Evolutionary conservation across 805 yeast species (phyloP).

Genomic region (Candida ulmi): DNA sequence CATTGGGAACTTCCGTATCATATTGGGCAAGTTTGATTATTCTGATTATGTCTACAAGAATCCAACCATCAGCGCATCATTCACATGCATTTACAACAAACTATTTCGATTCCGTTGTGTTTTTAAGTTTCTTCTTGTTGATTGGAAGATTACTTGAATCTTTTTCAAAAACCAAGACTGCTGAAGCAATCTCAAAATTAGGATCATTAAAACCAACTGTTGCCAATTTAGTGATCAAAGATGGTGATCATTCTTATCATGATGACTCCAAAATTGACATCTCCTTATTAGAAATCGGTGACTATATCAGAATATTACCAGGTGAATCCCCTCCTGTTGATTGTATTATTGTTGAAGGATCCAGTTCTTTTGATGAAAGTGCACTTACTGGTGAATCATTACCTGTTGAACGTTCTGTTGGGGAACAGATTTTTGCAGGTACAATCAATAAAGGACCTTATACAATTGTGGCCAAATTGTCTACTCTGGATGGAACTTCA

Average conservation of each 20-base stretch:
- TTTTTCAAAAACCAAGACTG: conserved; percentile 60
- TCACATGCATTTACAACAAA: conserved; percentile 49
- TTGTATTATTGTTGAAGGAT: conserved; percentile 43
- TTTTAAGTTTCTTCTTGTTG: conserved; percentile 63
- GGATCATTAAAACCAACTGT: conserved; percentile 43
- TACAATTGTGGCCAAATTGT: conserved; percentile 48
- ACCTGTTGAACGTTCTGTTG: conserved; percentile 51
- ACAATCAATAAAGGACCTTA: conserved; percentile 59
- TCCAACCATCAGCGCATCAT: conserved; percentile 5
- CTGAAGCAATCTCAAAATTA: conserved; percentile 54
- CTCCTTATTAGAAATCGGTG: conserved; percentile 46
- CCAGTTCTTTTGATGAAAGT: conserved; percentile 51
- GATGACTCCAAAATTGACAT: conserved; percentile 32
- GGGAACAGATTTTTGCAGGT: conserved; percentile 70
- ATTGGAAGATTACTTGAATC: conserved; percentile 68
- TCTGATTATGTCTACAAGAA: conserved; percentile 38
- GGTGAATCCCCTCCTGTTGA: conserved; percentile 62
- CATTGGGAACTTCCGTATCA: conserved; percentile 67
- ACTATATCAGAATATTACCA: conserved; percentile 39
- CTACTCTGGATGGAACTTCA: conserved; percentile 57
- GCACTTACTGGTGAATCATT: conserved; percentile 58
- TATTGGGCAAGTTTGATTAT: conserved; percentile 63
- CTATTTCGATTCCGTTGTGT: conserved; percentile 76
- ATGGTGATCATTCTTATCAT: conserved; percentile 13
- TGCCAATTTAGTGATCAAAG: conserved; percentile 38